Evolutionary conservation across 2,329 filamentous ascomycete genomes (phyloP), one percentile per base, ranked within the genome.

Genomic region (Exophiala xenobiotica): DNA sequence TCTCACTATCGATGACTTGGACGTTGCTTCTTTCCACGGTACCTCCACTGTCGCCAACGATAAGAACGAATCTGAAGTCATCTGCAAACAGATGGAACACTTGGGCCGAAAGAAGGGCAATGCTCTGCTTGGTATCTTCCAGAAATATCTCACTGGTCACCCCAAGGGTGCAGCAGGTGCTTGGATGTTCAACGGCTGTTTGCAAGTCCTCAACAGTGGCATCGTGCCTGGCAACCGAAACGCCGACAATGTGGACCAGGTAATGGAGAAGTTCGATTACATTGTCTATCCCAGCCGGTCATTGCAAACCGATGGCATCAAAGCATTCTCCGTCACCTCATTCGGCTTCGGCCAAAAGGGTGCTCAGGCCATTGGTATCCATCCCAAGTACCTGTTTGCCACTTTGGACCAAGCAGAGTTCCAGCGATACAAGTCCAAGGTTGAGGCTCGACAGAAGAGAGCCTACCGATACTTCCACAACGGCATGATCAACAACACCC

Each of bases 291-390:
- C 93, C 40, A 96, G 88, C 74, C 88, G 88, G 64, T 88, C 84
- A 70, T 91, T 99, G 63, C 93, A 99, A 77, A 99, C 93, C 6
- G 93, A 99, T 65, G 93, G 93, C 58, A 80, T 99, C 78, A 99
- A 97, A 77, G 95, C 93, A 11, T 97, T 99, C 81, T 96, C 90
- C 1, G 90, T 99, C 59, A 99, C 95, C 5, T 99, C 95, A 0
- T 99, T 99, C 71, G 93, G 93, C 73, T 99, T 99, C 78, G 93
- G 93, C 63, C 93, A 99, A 74, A 99, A 99, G 83, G 93, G 93
- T 67, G 89, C 93, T 20, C 95, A 99, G 73, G 92, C 88, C 37
- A 95, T 99, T 65, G 93, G 92, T 78, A 87, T 99, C 46, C 93
- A 99, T 70, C 90, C 95, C 67, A 92, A 88, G 74, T 99, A 97